These are phyloP conservation scores for Arachnomyces sp. DNA, from an alignment of 2,329 filamentous ascomycete genomes.

Conservation along the genomic window DNA sequence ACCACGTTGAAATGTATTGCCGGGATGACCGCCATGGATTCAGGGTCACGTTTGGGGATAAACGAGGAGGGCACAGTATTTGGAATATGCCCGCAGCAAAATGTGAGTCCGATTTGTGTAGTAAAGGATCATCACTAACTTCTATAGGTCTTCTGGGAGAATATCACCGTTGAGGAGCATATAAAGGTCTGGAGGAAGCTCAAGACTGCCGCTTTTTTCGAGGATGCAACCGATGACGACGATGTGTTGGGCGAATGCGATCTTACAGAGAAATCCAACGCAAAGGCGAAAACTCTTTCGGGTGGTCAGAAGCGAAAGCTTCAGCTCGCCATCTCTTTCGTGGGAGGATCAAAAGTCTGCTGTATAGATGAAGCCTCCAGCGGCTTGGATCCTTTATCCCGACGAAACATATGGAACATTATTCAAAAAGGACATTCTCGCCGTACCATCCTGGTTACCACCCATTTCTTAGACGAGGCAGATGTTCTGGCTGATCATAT, in stretches of 20 bases:
- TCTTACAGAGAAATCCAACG: conserved; percentile 62
- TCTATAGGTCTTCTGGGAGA: conserved; percentile 65
- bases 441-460: conserved; percentile 75
- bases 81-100: conserved; percentile 80
- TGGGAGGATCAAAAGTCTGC: conserved; percentile 73
- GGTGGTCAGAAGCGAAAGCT: conserved; percentile 84
- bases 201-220: conserved; percentile 54
- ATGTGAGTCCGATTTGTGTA: conserved; percentile 27
- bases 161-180: conserved; percentile 75
- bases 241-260: conserved; percentile 62
- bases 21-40: conserved; percentile 50
- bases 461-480: conserved; percentile 83
- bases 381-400: conserved; percentile 71
- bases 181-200: conserved; percentile 71
- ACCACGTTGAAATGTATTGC: conserved; percentile 79
- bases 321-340: conserved; percentile 86
- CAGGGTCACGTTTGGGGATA: conserved; percentile 63
- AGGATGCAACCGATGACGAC: conserved; percentile 51
- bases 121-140: too few species aligned
- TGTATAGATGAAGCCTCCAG: conserved; percentile 82
- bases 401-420: conserved; percentile 86
- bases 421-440: conserved; percentile 70
- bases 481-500: conserved; percentile 80
- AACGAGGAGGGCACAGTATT: conserved; percentile 68
- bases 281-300: conserved; percentile 66